Base-by-base conservation (phyloP, 2,329 filamentous ascomycete genomes). In the Orbilia blumenaviensis region DNA sequence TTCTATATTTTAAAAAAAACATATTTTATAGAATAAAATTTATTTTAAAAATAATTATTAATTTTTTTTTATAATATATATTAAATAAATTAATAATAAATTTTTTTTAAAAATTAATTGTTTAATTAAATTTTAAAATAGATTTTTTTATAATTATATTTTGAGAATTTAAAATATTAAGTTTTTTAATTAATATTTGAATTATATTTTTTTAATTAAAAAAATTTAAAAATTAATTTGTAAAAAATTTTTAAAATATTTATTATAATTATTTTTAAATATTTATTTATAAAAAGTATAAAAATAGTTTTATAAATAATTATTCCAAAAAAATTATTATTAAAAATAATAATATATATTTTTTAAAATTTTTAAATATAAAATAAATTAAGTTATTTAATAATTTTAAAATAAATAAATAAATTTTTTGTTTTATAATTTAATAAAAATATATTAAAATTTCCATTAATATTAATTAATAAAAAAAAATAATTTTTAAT, bases 131-230 rank as follows among this genome's bases (percentile, higher is more conserved):
- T n/a, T n/a, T n/a, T n/a, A n/a, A n/a, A n/a, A n/a, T n/a, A n/a
- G n/a, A n/a, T n/a, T n/a, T n/a, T n/a, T n/a, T n/a, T n/a, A n/a
- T n/a, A n/a, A n/a, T 29, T 56, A 46, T 46, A 46, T 16, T 41
- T 41, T 8, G n/a, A 41, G n/a, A 41, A 41, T 41, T 41, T n/a
- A 41, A 41, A 8, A 41, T 41, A 41, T 41, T 41, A 41, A 8
- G 36, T 41, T 41, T 41, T 41, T 41, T 46, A 44, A 44, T 44
- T n/a, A 44, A 21, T 44, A 6, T 21, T 6, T 3, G 10, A 52
- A 52, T 52, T 52, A 6, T 52, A 10, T 52, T 52, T 52, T 52
- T 52, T 52, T 3, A 52, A 52, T 23, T 52, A 52, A 10, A 52
- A 21, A 52, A 3, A 52, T 25, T 52, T 21, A 10, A 52, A 52